Evolutionary conservation across 768 basidiomycete species (phyloP).

Genomic region (Pleurotus eryngii): DNA sequence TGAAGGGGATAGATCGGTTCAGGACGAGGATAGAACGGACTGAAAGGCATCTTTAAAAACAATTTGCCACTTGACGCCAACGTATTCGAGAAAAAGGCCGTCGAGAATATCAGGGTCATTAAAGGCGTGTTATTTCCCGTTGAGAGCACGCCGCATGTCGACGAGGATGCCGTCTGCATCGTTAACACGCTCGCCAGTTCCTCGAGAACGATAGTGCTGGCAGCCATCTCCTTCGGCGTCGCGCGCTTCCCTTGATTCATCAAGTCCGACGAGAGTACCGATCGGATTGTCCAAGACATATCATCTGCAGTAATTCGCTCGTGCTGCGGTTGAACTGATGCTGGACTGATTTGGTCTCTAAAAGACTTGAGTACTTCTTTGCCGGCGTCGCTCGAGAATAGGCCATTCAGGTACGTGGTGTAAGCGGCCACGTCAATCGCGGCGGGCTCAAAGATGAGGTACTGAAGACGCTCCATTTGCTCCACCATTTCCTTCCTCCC

Average conservation of each 20-base stretch:
- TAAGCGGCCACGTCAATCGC: constrained; percentile 29
- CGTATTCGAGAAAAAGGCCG: constrained; percentile 39
- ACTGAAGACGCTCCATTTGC: constrained; percentile 34
- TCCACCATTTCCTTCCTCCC: constrained; percentile 41
- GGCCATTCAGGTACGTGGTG: constrained; percentile 29
- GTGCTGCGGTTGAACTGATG: constrained; percentile 22
- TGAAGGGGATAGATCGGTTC: constrained; percentile 21
- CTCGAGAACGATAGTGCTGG: constrained; percentile 33
- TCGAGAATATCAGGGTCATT: constrained; percentile 47
- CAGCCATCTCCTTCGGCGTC: constrained; percentile 38
- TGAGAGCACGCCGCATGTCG: constrained; percentile 45
- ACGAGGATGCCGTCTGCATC: constrained; percentile 37
- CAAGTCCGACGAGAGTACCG: constrained; percentile 31
- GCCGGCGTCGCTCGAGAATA: constrained; percentile 33
- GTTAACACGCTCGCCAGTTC: constrained; percentile 43
- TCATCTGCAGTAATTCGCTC: constrained; percentile 20
- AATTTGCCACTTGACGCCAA: constrained; percentile 42
- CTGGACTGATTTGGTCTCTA: constrained; percentile 24
- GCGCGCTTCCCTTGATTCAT: constrained; percentile 37
- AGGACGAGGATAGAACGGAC: constrained; percentile 22
- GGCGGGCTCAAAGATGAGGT: constrained; percentile 38
- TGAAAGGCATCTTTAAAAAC: constrained; percentile 28
- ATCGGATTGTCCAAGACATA: constrained; percentile 29
- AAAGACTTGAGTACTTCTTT: constrained; percentile 24
- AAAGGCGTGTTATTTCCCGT: constrained; percentile 47